Conservation (phyloP, 1,284 basidiomycete genomes). For the Microbotryomycetes sp. region DNA sequence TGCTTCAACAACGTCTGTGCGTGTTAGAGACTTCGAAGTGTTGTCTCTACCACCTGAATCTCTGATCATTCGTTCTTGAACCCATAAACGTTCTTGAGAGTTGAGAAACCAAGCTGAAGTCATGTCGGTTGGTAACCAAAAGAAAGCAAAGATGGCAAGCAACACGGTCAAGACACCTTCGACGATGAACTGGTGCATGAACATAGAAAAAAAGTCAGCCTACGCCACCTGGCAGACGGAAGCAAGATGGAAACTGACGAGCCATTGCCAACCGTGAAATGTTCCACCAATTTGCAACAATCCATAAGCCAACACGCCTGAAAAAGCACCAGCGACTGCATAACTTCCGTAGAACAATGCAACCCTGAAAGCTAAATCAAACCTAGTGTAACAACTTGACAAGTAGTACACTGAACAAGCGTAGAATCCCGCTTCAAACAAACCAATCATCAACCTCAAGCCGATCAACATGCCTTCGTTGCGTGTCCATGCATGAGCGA, state of each 20-base stretch:
- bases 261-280: constrained; percentile 13
- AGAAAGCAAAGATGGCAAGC: constrained; percentile 10
- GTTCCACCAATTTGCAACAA: constrained; percentile 11
- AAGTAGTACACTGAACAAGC: constrained; percentile 13
- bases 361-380: constrained; percentile 15
- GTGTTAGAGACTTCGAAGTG: constrained; percentile 9
- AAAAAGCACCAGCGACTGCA: constrained; percentile 16
- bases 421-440: constrained; percentile 20
- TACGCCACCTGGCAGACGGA: no score
- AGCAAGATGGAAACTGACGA: no score
- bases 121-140: constrained; percentile 13
- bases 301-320: constrained; percentile 18
- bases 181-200: constrained; percentile 26
- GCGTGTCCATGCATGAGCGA: constrained; percentile 16
- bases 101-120: constrained; percentile 21
- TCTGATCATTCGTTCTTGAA: constrained; percentile 10
- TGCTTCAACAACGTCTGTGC: constrained; percentile 12
- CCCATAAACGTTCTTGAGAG: constrained; percentile 7
- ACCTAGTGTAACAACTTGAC: constrained; percentile 14
- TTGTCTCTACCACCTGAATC: constrained; percentile 15
- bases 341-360: constrained; percentile 20
- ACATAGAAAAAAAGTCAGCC: no score
- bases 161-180: constrained; percentile 18
- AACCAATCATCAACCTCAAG: constrained; percentile 17
- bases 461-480: constrained; percentile 10